Evolutionary conservation across 2,329 filamentous ascomycete genomes (phyloP).

Genomic region (Verticillium isaacii): DNA sequence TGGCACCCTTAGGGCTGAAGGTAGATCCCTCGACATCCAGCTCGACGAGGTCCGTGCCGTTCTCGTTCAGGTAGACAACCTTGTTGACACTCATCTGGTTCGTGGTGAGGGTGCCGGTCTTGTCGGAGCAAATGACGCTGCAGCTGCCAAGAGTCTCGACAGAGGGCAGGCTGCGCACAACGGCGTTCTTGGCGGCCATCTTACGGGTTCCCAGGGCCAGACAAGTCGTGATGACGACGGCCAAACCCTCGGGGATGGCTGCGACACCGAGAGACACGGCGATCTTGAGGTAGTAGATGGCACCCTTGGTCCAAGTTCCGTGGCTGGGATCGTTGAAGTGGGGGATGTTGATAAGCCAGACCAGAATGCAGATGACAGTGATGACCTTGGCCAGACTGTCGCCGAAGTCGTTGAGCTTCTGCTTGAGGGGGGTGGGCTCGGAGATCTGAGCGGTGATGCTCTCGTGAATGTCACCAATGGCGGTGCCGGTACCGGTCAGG

Average conservation of each 20-base stretch:
- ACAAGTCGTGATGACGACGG: constrained; percentile 98
- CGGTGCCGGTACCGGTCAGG: constrained; percentile 82
- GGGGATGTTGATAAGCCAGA: constrained; percentile 98
- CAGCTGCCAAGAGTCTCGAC: constrained; percentile 98
- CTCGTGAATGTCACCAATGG: constrained; percentile 98
- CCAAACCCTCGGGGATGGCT: constrained; percentile 94
- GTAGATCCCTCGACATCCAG: constrained; percentile 89
- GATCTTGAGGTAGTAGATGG: constrained; percentile 99
- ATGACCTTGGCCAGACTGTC: constrained; percentile 97
- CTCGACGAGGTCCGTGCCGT: constrained; percentile 73
- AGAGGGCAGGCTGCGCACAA: constrained; percentile 91
- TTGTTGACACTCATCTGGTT: constrained; percentile 99
- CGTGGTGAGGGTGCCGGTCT: constrained; percentile 95
- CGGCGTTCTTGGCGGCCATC: constrained; percentile 98
- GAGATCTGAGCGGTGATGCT: constrained; percentile 98
- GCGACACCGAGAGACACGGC: constrained; percentile 97
- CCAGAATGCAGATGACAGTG: constrained; percentile 89
- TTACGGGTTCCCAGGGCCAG: constrained; percentile 92
- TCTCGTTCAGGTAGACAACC: constrained; percentile 74
- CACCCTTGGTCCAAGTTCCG: constrained; percentile 91
- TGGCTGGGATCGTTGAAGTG: constrained; percentile 95
- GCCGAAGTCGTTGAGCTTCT: constrained; percentile 98
- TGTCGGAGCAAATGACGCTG: constrained; percentile 99
- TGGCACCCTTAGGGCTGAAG: constrained; percentile 75
- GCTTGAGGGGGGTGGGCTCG: constrained; percentile 92